Conservation (phyloP, 371 early-diverging fungal genomes). For the Chytridiales sp. region DNA sequence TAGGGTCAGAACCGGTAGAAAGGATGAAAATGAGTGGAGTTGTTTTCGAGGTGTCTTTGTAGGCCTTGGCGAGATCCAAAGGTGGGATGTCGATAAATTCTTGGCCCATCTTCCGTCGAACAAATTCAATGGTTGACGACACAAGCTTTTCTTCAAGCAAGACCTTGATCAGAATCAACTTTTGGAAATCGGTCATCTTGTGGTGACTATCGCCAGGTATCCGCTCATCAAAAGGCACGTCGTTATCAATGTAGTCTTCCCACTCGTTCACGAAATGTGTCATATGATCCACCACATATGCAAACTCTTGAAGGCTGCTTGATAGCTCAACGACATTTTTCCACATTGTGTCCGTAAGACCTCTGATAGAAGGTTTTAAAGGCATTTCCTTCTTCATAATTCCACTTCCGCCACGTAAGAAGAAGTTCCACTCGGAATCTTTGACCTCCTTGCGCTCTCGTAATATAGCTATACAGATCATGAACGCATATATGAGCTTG, state of each 20-base stretch:
- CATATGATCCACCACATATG: constrained; percentile 40
- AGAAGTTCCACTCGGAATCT: constrained; percentile 47
- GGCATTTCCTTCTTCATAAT: constrained; percentile 31
- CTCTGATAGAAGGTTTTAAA: constrained; percentile 27
- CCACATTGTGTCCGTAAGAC: constrained; percentile 47
- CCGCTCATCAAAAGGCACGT: constrained; percentile 32
- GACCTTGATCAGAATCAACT: constrained; percentile 46
- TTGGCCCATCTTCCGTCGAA: constrained; percentile 40
- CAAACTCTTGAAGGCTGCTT: constrained; percentile 31
- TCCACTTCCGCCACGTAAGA: constrained; percentile 43
- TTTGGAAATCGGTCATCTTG: constrained; percentile 38
- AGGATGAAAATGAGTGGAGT: constrained; percentile 49
- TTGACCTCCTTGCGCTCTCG: constrained; percentile 34
- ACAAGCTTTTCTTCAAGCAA: constrained; percentile 50
- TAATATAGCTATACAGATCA: constrained; percentile 45
- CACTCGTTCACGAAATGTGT: constrained; percentile 37
- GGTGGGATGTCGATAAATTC: constrained; percentile 49
- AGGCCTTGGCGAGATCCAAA: constrained; percentile 43
- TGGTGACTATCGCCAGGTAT: constrained; percentile 34
- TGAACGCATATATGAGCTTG: constrained; percentile 47
- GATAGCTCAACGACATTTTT: constrained; percentile 38
- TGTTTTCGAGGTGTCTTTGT: constrained; percentile 38
- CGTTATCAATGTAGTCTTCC: constrained; percentile 43
- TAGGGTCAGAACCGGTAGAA: constrained; percentile 50
- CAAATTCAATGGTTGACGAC: constrained; percentile 35